phyloP scores from a whole-genome alignment of 2,329 filamentous ascomycete species.

The Botryotinia convoluta region DNA sequence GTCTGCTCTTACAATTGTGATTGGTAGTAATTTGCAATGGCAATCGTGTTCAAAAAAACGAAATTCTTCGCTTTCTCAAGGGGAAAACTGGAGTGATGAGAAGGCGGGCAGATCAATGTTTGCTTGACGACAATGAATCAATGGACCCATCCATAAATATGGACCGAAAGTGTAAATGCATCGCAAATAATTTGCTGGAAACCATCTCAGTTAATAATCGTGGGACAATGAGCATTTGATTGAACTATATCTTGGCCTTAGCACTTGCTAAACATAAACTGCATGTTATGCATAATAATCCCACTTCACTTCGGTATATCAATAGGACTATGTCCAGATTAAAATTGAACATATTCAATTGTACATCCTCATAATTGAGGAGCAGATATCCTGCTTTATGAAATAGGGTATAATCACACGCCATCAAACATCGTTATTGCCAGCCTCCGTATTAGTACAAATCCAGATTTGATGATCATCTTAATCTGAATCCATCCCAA shows the following conservation, averaged over 20 bases:
- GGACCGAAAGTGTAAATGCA: too few species aligned
- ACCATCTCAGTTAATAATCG: not conserved
- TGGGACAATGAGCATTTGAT: not conserved
- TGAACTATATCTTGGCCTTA: not conserved
- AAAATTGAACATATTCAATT: not conserved
- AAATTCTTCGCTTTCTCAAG: not conserved
- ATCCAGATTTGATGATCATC: conserved; percentile 1
- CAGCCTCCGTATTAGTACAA: not conserved
- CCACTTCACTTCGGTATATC: not conserved
- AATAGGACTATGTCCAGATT: not conserved
- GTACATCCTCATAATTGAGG: not conserved
- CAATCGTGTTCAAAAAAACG: too few species aligned
- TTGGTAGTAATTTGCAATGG: not conserved
- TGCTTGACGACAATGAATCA: not conserved
- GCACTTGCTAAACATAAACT: not conserved
- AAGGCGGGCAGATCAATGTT: not conserved
- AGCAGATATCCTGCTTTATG: not conserved
- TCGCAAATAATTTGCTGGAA: not conserved
- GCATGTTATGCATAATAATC: not conserved
- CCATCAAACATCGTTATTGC: not conserved
- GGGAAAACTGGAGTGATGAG: too few species aligned
- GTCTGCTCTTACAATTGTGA: too few species aligned
- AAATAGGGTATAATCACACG: conserved; percentile 8
- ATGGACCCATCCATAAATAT: not conserved
- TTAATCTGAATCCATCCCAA: conserved; percentile 25